Evolutionary conservation across 306 rosid species (phyloP).

Genomic region (Vachellia collinsii): DNA sequence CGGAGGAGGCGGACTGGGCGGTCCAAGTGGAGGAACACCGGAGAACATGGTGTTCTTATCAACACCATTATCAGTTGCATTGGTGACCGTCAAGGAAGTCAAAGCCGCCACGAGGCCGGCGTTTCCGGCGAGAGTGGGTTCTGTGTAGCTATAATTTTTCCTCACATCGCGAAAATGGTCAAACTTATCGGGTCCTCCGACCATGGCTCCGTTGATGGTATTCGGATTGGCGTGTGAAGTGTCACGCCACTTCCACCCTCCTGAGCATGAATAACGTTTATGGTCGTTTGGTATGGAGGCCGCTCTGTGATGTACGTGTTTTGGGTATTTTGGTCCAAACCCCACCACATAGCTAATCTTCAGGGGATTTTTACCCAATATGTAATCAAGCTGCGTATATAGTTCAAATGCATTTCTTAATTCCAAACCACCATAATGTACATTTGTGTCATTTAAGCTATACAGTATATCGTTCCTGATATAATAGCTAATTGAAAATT

Average conservation of each 20-base stretch:
- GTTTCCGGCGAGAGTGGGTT: constrained; percentile 69
- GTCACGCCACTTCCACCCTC: constrained; percentile 61
- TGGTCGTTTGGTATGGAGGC: constrained; percentile 64
- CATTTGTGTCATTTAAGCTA: background rate
- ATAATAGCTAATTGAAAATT: too few species aligned
- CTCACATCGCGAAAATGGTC: constrained; percentile 59
- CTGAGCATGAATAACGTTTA: constrained; percentile 51
- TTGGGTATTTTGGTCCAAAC: constrained; percentile 56
- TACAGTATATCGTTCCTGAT: too few species aligned
- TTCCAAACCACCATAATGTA: background rate
- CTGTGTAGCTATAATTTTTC: constrained; percentile 45
- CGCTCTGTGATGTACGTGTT: constrained; percentile 61
- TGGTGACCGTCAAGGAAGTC: constrained; percentile 50
- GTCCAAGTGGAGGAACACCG: constrained; percentile 65
- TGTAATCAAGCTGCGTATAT: constrained; percentile 55
- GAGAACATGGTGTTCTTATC: constrained; percentile 65
- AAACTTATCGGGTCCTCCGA: constrained; percentile 64
- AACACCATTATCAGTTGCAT: constrained; percentile 41
- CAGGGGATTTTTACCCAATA: constrained; percentile 69
- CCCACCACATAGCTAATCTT: constrained; percentile 75
- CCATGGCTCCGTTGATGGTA: constrained; percentile 69
- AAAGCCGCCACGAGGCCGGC: constrained; percentile 77
- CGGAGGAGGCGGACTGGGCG: constrained; percentile 62
- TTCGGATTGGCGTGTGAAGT: constrained; percentile 46
- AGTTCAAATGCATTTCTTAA: background rate